A percentile compares a stretch with the other conserved stretches of the same genome.
Evolutionary conservation across 2,329 filamentous ascomycete species (phyloP).

Genomic region (Emericellopsis cladophorae): DNA sequence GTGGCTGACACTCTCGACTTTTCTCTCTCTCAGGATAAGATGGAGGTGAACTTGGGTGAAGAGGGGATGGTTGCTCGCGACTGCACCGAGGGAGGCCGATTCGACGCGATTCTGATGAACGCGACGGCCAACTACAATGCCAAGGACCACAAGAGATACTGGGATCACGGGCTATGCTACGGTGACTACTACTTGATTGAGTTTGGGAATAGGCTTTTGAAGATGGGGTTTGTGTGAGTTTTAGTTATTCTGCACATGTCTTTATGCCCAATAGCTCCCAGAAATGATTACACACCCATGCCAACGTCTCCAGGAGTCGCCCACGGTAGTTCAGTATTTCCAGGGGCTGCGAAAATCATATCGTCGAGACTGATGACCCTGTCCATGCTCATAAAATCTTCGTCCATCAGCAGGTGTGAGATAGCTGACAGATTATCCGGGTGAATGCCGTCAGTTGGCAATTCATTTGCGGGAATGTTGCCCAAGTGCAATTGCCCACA

Average conservation of each 20-base stretch:
- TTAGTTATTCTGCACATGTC: too few species aligned
- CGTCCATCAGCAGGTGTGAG: constrained; percentile 16
- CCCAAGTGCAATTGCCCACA: neutral
- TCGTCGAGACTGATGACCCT: constrained; percentile 21
- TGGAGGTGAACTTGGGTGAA: neutral
- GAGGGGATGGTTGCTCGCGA: neutral
- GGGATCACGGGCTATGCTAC: constrained; percentile 30
- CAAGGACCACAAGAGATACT: constrained; percentile 12
- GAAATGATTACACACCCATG: too few species aligned
- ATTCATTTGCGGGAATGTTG: neutral
- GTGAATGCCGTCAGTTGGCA: neutral
- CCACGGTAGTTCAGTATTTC: too few species aligned
- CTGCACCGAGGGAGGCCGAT: constrained; percentile 4
- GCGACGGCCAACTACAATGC: constrained; percentile 21
- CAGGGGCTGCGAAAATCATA: constrained; percentile 11
- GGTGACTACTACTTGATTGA: constrained; percentile 35
- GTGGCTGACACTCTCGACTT: constrained; percentile 16
- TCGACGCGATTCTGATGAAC: constrained; percentile 18
- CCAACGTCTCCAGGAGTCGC: too few species aligned
- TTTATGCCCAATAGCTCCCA: too few species aligned
- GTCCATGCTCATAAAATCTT: constrained; percentile 18
- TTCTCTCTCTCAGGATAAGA: constrained; percentile 7
- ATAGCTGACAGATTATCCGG: constrained; percentile 15
- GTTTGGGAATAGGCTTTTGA: constrained; percentile 32
- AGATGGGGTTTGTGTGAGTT: constrained; percentile 13